Evolutionary conservation across 169 alveolate species (phyloP), one percentile per base, ranked within the genome.

Genomic region (Cryptosporidium sp.): DNA sequence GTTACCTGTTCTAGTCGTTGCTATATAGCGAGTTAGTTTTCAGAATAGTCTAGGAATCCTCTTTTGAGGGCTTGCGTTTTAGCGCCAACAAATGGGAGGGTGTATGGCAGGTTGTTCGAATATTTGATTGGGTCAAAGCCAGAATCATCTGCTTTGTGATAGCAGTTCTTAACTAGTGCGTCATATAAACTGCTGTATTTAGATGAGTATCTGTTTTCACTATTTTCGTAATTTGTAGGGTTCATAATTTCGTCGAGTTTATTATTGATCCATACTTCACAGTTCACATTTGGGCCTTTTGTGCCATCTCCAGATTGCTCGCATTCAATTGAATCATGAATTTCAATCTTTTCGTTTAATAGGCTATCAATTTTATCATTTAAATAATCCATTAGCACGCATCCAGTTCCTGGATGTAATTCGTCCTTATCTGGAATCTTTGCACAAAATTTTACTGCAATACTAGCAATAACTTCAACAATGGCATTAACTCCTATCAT

Each of bases 341-440:
- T 61, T 33, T 67, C 73, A 67, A 16, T 10, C n/a, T 67, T 52
- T 2, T 67, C 73, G 9, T 33, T 67, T 4, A 80, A 39, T 45
- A 62, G n/a, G 69, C 29, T n/a, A 50, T 80, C 89, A 7, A 80
- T 61, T 23, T 39, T 62, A 37, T 80, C 75, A 0, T 80, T 80
- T 16, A 80, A 62, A 45, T 62, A 65, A 35, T 80, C 89, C 89
- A 80, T 62, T 41, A 80, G 23, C 2, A 80, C 41, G 41, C 89
- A 80, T 2, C 89, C 89, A 21, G 89, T 80, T 6, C 89, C 80
- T 6, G 89, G 89, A 80, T 61, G 35, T 14, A 67, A 12, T 35
- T 58, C 37, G 23, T 80, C 75, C 31, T 80, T 80, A n/a, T 80
- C 89, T 18, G 89, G 89, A 67, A 80, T 23, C 43, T 23, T 80